These are phyloP conservation scores for Termitomyces sp. DNA, from an alignment of 768 basidiomycete genomes.

Conservation along the genomic window DNA sequence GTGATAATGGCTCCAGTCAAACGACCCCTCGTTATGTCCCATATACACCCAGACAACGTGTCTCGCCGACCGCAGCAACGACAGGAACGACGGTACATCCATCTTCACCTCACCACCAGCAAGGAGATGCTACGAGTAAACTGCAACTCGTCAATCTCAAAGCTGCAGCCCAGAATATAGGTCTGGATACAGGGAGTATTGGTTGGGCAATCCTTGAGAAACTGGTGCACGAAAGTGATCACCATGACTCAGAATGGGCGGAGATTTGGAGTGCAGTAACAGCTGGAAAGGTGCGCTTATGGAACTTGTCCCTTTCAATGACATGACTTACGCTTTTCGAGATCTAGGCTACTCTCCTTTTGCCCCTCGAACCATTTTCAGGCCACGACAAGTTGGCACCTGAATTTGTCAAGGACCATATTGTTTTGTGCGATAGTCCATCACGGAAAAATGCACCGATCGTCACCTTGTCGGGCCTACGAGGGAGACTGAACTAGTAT, in stretches of 20 bases:
- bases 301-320: not conserved
- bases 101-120: slow-evolving; percentile 41
- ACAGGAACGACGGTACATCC: slow-evolving; percentile 49
- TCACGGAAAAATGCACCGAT: slow-evolving; percentile 48
- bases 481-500: slow-evolving; percentile 66
- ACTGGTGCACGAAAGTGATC: slow-evolving; percentile 46
- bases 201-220: slow-evolving; percentile 82
- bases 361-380: slow-evolving; percentile 63
- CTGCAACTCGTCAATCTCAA: slow-evolving; percentile 73
- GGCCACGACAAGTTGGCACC: slow-evolving; percentile 56
- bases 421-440: slow-evolving; percentile 59
- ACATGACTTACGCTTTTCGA: not conserved
- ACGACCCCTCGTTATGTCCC: slow-evolving; percentile 56
- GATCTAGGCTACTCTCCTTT: slow-evolving; percentile 70
- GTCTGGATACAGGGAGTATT: slow-evolving; percentile 57
- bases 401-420: slow-evolving; percentile 82
- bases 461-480: slow-evolving; percentile 79
- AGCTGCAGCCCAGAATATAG: slow-evolving; percentile 65
- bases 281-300: slow-evolving; percentile 56
- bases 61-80: slow-evolving; percentile 38
- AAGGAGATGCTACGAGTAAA: slow-evolving; percentile 62
- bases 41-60: slow-evolving; percentile 73
- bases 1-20: slow-evolving; percentile 20
- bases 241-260: slow-evolving; percentile 61
- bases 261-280: slow-evolving; percentile 66